Evolutionary conservation across 129 eudicot genomes (phyloP), one percentile per base, ranked within the genome.

Genomic region (Centrapalus pauciflorus): DNA sequence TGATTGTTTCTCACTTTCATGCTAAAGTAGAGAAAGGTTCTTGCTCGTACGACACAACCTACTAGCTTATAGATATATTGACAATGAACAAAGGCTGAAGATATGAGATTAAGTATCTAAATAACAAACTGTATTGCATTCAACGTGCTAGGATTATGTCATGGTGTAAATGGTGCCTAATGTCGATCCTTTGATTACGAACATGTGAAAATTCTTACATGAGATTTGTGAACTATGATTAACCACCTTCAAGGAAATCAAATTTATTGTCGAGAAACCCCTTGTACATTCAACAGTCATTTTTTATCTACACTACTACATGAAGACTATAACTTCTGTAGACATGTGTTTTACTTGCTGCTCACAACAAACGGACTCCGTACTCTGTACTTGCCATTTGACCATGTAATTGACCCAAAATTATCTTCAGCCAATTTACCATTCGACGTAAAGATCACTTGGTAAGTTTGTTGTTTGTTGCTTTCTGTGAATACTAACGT

Each of bases 331-430:
- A 14, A 33, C 38, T 27, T 32, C 25, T 6, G 11, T 14, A 24
- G 55, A 25, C 40, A 3, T 52, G 52, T 59, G 51, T 56, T 64
- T 16, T 61, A 56, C 33, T 16, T 69, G n/a, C n/a, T 71, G 70
- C 75, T 79, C 66, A 88, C 82, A 40, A 85, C 85, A 70, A 85
- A 85, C 4, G 96, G 92, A 77, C 85, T 85, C 7, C 89, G 48
- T 25, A 88, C 96, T 61, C 71, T 79, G 35, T 83, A 66, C 76
- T 79, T 81, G 2, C 64, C 90, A 62, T 81, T 85, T n/a, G 90
- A 77, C 97, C 97, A 90, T 4, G 79, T 87, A 40, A 90, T 76
- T 2, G 95, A 79, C 11, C 97, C 97, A 69, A 87, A 87, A 32
- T 61, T 14, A 45, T 82, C 83, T 17, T 38, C 68, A 25, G 57